These are phyloP conservation scores for Hibiscus trionum DNA, from an alignment of 345 rosid species.

Conservation along the genomic window DNA sequence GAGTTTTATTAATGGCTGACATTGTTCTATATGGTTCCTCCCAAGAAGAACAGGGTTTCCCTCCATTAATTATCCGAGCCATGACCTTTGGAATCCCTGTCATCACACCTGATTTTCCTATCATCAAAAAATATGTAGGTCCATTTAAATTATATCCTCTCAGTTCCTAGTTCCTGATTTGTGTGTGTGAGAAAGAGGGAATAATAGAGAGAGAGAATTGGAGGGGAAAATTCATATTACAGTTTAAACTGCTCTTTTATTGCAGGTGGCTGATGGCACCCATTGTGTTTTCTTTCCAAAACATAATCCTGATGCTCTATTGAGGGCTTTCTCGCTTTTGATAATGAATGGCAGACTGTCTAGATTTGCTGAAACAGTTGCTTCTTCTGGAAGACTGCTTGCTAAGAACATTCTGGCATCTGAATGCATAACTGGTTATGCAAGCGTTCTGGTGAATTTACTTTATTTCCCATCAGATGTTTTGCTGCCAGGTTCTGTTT, in stretches of 20 bases:
- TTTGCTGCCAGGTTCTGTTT: constrained; percentile 55
- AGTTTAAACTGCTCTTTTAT: not conserved
- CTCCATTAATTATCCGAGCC: constrained; percentile 73
- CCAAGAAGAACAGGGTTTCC: constrained; percentile 89
- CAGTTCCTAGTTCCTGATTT: constrained; percentile 5
- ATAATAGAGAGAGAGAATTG: not conserved
- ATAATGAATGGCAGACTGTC: constrained; percentile 74
- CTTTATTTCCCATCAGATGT: constrained; percentile 73
- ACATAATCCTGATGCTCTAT: constrained; percentile 60
- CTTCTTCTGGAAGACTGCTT: constrained; percentile 67
- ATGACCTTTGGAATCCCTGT: constrained; percentile 78
- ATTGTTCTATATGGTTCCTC: constrained; percentile 87
- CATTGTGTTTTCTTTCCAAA: constrained; percentile 61
- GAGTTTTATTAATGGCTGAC: constrained; percentile 70
- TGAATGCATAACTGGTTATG: constrained; percentile 72
- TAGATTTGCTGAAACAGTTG: constrained; percentile 57
- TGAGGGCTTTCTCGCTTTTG: constrained; percentile 58
- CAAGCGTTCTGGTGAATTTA: constrained; percentile 65
- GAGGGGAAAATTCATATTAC: not conserved
- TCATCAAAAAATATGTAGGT: constrained; percentile 72
- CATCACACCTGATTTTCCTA: constrained; percentile 66
- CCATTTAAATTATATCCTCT: constrained; percentile 2
- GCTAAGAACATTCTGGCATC: constrained; percentile 75
- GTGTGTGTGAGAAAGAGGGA: not conserved
- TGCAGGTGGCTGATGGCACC: constrained; percentile 63